Conservation (phyloP, 371 early-diverging fungal species). For the Dentiscutata heterogama region DNA sequence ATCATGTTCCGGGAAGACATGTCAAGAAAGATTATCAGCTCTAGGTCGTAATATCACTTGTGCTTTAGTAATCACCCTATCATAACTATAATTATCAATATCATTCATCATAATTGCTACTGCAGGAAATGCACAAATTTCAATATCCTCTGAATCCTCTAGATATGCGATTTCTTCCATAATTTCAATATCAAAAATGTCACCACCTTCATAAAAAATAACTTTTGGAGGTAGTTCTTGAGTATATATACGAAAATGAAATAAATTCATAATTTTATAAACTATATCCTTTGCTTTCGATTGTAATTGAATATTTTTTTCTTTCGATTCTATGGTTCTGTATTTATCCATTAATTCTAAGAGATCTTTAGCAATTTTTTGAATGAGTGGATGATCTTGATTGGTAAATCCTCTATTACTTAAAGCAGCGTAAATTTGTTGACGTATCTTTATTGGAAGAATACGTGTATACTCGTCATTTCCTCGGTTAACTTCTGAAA, state of each 20-base stretch:
- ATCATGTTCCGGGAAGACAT: too few species aligned
- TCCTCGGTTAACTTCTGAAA: not conserved
- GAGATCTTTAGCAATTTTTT: not conserved
- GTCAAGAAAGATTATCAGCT: too few species aligned
- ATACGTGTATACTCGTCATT: not conserved
- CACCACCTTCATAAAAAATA: slow-evolving; percentile 25
- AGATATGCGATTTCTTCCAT: not conserved
- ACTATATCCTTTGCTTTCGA: not conserved
- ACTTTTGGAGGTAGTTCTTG: slow-evolving; percentile 1
- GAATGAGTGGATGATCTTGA: slow-evolving; percentile 28
- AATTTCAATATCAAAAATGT: not conserved
- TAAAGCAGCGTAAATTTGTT: slow-evolving; percentile 25
- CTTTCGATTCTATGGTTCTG: not conserved
- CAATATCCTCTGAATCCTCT: slow-evolving; percentile 20
- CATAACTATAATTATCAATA: not conserved
- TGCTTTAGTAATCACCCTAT: slow-evolving; percentile 14
- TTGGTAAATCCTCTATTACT: not conserved
- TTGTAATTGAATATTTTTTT: not conserved
- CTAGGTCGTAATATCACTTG: slow-evolving; percentile 2
- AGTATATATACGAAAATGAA: slow-evolving; percentile 23
- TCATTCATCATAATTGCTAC: not conserved
- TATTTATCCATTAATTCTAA: slow-evolving; percentile 3
- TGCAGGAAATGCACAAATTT: slow-evolving; percentile 31
- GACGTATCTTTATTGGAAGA: slow-evolving; percentile 29
- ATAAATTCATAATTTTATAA: not conserved